Evolutionary conservation across 495 filamentous ascomycete genomes (phyloP), one percentile per base, ranked within the genome.

Genomic region (Collariella sp.): DNA sequence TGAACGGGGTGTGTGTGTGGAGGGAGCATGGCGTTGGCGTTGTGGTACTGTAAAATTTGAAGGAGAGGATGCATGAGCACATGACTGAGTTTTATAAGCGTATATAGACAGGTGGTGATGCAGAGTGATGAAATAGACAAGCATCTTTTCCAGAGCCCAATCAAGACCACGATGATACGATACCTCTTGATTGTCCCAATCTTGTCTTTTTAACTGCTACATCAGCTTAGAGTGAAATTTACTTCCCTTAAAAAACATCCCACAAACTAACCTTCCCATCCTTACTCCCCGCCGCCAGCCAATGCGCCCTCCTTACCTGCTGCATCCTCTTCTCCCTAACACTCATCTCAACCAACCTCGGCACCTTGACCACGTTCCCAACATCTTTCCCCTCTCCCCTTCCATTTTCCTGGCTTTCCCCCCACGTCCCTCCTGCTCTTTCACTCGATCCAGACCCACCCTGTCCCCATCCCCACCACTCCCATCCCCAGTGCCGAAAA

Each of bases 231-330:
- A 31, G 26, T 31, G 26, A 4, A 31, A 9, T 31, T 5, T 31
- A 9, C 26, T n/a, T n/a, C 26, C 4, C 4, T 31, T 61, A 70
- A 15, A 96, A 75, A 86, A 98, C 57, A 94, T 87, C 89, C 93
- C 93, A 98, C 69, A 98, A 75, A 63, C 87, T 91, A 52, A 97
- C 84, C 63, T 93, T 97, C 26, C 91, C 94, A 71, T 98, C 93
- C 67, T 97, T 98, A 50, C 87, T 85, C 3, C 94, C 93, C 5
- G 81, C 88, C 7, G 84, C 93, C 44, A 97, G 64, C 93, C 93
- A 97, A 67, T 96, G 93, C 34, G 81, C 85, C 31, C 70, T 70
- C 63, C 78, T 82, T 20, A 85, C 83, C 62, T 81, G 84, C 35
- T 74, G 70, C 3, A 81, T 76, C 52, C 89, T 72, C 60, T 80